These are phyloP conservation scores for Epichloe sylvatica DNA, from an alignment of 2,329 filamentous ascomycete species.

Conservation along the genomic window DNA sequence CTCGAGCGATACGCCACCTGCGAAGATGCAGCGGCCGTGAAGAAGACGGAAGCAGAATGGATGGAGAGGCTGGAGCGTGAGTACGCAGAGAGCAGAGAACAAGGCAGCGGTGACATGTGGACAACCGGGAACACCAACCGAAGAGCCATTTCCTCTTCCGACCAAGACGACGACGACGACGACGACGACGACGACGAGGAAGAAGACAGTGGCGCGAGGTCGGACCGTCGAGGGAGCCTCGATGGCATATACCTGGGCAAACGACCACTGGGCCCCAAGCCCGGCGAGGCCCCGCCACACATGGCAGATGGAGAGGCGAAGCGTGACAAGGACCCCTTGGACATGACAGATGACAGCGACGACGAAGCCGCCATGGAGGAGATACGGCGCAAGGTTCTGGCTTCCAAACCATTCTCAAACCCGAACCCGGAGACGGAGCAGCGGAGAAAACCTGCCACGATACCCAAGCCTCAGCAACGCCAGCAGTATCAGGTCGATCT, in stretches of 20 bases:
- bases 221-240: slow-evolving; percentile 29
- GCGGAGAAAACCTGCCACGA: slow-evolving; percentile 48
- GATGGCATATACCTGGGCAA: slow-evolving; percentile 50
- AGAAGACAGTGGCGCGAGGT: slow-evolving; percentile 23
- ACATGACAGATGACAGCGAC: slow-evolving; percentile 71
- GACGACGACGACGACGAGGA: slow-evolving; percentile 33
- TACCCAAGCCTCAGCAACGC: slow-evolving; percentile 39
- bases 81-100: slow-evolving; percentile 65
- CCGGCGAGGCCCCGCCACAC: slow-evolving; percentile 2
- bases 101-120: slow-evolving; percentile 67
- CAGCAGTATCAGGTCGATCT: slow-evolving; percentile 41
- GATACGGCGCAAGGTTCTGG: slow-evolving; percentile 75
- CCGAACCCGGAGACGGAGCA: slow-evolving; percentile 32
- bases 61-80: slow-evolving; percentile 80
- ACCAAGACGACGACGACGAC: slow-evolving; percentile 36
- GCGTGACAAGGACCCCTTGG: slow-evolving; percentile 51
- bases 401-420: slow-evolving; percentile 69
- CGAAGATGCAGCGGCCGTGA: slow-evolving; percentile 65
- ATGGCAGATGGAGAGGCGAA: slow-evolving; percentile 16
- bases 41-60: slow-evolving; percentile 77
- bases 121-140: slow-evolving; percentile 80
- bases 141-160: slow-evolving; percentile 35
- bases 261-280: slow-evolving; percentile 21
- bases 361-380: slow-evolving; percentile 67
- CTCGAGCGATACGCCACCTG: slow-evolving; percentile 78